Evolutionary conservation across 2,329 filamentous ascomycete genomes (phyloP), one percentile per base, ranked within the genome.

Genomic region (Penicillium fuscoglaucum): DNA sequence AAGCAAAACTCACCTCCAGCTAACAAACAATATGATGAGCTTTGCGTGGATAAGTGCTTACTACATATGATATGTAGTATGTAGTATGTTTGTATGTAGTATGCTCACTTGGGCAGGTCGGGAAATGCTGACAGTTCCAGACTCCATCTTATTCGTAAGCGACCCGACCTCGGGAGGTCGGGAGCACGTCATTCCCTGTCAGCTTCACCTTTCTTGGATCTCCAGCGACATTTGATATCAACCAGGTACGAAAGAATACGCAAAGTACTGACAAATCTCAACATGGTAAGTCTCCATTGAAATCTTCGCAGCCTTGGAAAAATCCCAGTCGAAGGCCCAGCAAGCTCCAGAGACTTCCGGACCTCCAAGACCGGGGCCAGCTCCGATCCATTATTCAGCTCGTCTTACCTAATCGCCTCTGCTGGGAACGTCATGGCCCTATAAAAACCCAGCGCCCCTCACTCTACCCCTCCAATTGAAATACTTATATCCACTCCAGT

Each of bases 101-200:
- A 12, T 33, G 31, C 12, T 12, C 12, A 33, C 12, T 10, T 6
- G 28, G 28, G 28, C 26, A 28, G 26, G 1, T 2, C 26, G 7
- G 24, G 24, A 47, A 48, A 48, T 39, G 48, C 35, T 37, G 24
- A 49, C 24, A 43, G 37, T 56, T 69, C 67, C 63, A 70, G 68
- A 68, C 66, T 61, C 50, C 47, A 49, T 59, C 61, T 53, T 63
- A 68, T 74, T 74, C 64, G 65, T 74, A 73, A 73, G 70, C 71
- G 62, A 43, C 37, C 41, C 49, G 10, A 31, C 28, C 10, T 26
- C 26, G 1, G 4, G 59, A 72, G 49, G 26, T 26, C 19, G 15
- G 19, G 26, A 52, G 64, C 71, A 73, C 71, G 71, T 67, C 70
- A 74, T 74, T 65, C 62, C 44, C 28, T 52, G 7, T 55, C 50